These are phyloP conservation scores for Neltuma alba DNA, from an alignment of 306 rosid genomes.

Conservation along the genomic window DNA sequence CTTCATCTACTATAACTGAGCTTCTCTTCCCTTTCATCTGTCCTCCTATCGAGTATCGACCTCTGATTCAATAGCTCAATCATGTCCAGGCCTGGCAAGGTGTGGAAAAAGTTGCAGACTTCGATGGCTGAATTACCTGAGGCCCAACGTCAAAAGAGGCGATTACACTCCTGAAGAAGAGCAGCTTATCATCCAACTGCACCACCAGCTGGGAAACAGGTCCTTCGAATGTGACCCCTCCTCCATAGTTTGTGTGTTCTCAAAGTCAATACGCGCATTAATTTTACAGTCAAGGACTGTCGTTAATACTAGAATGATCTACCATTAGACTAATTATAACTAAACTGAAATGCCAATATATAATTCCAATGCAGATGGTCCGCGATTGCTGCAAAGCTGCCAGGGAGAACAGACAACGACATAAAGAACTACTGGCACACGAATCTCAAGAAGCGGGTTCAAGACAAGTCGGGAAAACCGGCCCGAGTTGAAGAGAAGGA, in stretches of 20 bases:
- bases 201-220: constrained; percentile 40
- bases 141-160: constrained; percentile 40
- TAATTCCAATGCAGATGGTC: constrained; percentile 37
- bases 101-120: constrained; percentile 40
- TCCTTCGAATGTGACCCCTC: background rate
- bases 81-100: constrained; percentile 32
- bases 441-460: constrained; percentile 27
- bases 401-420: constrained; percentile 47
- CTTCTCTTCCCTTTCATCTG: too few relatives aligned
- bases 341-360: background rate
- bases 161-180: constrained; percentile 42
- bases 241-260: background rate
- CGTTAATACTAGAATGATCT: too few relatives aligned
- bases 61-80: background rate
- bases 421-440: constrained; percentile 45
- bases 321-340: background rate
- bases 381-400: constrained; percentile 31
- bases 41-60: too few relatives aligned
- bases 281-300: background rate
- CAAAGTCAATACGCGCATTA: too few relatives aligned
- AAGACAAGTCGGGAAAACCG: background rate
- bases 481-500: background rate
- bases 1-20: too few relatives aligned
- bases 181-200: constrained; percentile 33
- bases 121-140: constrained; percentile 44